Evolutionary conservation across 768 basidiomycete genomes (phyloP).

Genomic region (Tricholoma flavovirens): DNA sequence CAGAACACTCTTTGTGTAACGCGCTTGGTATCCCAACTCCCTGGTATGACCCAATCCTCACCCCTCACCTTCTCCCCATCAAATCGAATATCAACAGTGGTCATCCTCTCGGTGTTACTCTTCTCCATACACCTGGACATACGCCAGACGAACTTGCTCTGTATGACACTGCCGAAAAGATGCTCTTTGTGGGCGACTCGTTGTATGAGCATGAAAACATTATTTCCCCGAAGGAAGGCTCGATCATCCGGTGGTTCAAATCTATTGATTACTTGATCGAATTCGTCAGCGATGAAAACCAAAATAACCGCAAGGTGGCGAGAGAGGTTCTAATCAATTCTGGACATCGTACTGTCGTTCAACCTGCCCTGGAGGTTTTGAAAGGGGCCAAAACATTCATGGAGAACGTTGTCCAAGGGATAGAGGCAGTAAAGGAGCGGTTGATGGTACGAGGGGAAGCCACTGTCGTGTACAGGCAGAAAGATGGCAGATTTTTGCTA

Average conservation of each 20-base stretch:
- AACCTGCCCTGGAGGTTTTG: constrained; percentile 43
- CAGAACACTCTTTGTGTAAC: constrained; percentile 42
- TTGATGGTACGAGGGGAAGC: constrained; percentile 29
- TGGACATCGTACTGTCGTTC: constrained; percentile 42
- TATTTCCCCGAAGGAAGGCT: constrained; percentile 50
- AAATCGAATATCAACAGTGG: not conserved
- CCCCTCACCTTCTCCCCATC: constrained; percentile 34
- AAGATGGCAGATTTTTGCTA: constrained; percentile 36
- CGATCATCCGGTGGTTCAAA: constrained; percentile 44
- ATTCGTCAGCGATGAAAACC: constrained; percentile 30
- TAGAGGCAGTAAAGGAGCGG: constrained; percentile 28
- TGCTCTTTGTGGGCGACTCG: constrained; percentile 55
- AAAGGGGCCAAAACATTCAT: constrained; percentile 37
- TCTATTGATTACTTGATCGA: constrained; percentile 38
- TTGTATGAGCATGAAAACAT: constrained; percentile 51
- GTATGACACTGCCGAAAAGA: constrained; percentile 42
- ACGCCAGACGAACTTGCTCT: constrained; percentile 54
- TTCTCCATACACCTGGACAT: constrained; percentile 55
- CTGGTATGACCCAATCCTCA: constrained; percentile 40
- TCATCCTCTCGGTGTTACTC: constrained; percentile 24
- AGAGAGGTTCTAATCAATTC: constrained; percentile 38
- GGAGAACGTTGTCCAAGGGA: constrained; percentile 39
- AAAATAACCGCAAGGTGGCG: not conserved
- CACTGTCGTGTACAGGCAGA: constrained; percentile 40
- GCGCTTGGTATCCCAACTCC: constrained; percentile 35